Evolutionary conservation across 805 yeast species (phyloP), one percentile per base, ranked within the genome.

Genomic region (Hanseniaspora vineae): DNA sequence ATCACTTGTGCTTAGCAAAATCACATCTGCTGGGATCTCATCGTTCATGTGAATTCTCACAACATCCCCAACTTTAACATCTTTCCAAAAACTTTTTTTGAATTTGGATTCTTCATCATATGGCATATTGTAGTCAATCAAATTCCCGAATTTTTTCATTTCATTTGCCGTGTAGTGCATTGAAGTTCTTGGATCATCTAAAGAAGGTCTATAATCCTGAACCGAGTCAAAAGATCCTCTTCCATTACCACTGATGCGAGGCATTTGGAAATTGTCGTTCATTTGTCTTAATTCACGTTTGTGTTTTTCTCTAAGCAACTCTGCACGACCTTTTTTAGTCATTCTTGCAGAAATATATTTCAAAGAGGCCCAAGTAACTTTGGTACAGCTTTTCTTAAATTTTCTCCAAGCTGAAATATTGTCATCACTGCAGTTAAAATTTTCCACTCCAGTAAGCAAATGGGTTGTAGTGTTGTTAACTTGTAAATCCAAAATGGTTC

Each of bases 11-110:
- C 87, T 70, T 8, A 84, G 58, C 33, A 83, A 61, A 44, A 82
- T 68, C 13, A 79, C 61, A 63, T 84, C 94, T 1, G 90, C 88
- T 1, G 94, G 94, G 6, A 82, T 72, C 65, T 83, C 90, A 58
- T 84, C 92, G 58, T 84, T 79, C 53, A 78, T 77, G 52, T 80
- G 76, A 23, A 84, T 71, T 56, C 89, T 69, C 23, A 84, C 72
- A 44, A 84, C 68, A 55, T 84, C 89, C 52, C 94, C 94, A 23
- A 83, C 88, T 42, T 67, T 64, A 35, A 84, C 75, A 55, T 75
- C 77, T 61, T 82, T 82, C 92, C 92, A 83, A 49, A 54, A 61
- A 31, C 58, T 61, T 48, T 59, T 65, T 1, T 49, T 50, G 51
- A 70, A 69, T 49, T 60, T 64, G 39, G 52, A 59, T 49, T 60